These are phyloP conservation scores for Globisporangium spinosum DNA, from an alignment of 352 stramenopile genomes.

Conservation along the genomic window DNA sequence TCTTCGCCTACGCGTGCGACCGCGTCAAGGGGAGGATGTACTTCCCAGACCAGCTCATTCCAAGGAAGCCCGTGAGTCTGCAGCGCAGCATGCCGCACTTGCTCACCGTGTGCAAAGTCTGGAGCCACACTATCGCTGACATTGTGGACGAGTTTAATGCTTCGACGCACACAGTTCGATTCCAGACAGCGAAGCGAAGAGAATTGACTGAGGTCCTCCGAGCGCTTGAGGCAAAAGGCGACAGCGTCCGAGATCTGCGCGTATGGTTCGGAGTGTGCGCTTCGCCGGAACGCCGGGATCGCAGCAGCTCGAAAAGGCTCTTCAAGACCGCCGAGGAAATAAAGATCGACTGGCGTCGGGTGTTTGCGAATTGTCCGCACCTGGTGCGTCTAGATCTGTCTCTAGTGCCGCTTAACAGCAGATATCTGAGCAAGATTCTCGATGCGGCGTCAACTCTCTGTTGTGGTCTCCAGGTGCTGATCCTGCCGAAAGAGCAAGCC, in stretches of 20 bases:
- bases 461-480: constrained; percentile 12
- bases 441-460: constrained; percentile 13
- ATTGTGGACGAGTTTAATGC: background rate
- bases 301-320: background rate
- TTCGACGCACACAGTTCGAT: background rate
- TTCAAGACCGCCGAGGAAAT: background rate
- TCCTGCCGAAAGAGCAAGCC: constrained; percentile 12
- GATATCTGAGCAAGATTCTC: constrained; percentile 9
- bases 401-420: constrained; percentile 12
- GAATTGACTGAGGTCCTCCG: background rate
- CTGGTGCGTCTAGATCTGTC: constrained; percentile 22
- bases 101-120: background rate
- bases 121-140: background rate
- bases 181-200: background rate
- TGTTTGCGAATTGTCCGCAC: constrained; percentile 12
- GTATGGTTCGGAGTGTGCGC: background rate
- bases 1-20: background rate
- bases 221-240: background rate
- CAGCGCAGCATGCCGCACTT: background rate
- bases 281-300: no score
- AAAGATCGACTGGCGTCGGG: constrained; percentile 14
- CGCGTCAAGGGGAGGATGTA: background rate
- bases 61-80: background rate
- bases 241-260: background rate
- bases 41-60: background rate